These are phyloP conservation scores for Aspergillus neoniger DNA, from an alignment of 2,329 filamentous ascomycete species.

Conservation along the genomic window DNA sequence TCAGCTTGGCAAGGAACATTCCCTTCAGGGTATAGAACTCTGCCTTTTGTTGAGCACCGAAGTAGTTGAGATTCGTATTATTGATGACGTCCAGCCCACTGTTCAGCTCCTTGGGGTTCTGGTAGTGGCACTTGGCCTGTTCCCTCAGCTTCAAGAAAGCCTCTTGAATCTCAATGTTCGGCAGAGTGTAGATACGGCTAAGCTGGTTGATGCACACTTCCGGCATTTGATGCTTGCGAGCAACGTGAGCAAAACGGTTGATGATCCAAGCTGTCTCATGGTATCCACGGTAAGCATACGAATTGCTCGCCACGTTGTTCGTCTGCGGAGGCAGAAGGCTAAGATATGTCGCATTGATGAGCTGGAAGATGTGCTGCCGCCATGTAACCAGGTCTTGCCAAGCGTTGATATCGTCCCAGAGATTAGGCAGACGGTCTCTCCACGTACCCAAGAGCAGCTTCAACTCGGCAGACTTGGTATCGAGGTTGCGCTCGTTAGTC, in stretches of 20 bases:
- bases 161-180: constrained; percentile 99
- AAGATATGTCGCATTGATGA: constrained; percentile 94
- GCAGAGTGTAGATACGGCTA: constrained; percentile 95
- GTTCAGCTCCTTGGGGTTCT: constrained; percentile 88
- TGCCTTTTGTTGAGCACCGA: constrained; percentile 91
- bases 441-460: constrained; percentile 92
- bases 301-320: constrained; percentile 82
- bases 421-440: constrained; percentile 92
- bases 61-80: constrained; percentile 99
- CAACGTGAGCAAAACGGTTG: constrained; percentile 96
- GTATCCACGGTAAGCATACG: constrained; percentile 94
- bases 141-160: constrained; percentile 98
- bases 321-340: constrained; percentile 77
- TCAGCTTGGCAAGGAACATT: constrained; percentile 96
- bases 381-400: constrained; percentile 99
- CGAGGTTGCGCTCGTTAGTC: constrained; percentile 82
- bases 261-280: constrained; percentile 99
- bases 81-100: constrained; percentile 98
- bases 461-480: constrained; percentile 91
- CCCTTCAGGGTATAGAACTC: constrained; percentile 99
- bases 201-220: constrained; percentile 98
- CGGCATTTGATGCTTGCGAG: constrained; percentile 91
- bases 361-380: constrained; percentile 97
- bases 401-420: constrained; percentile 98
- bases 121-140: constrained; percentile 98